These are phyloP conservation scores for Fusarium citri DNA, from an alignment of 2,329 filamentous ascomycete genomes.

Conservation along the genomic window DNA sequence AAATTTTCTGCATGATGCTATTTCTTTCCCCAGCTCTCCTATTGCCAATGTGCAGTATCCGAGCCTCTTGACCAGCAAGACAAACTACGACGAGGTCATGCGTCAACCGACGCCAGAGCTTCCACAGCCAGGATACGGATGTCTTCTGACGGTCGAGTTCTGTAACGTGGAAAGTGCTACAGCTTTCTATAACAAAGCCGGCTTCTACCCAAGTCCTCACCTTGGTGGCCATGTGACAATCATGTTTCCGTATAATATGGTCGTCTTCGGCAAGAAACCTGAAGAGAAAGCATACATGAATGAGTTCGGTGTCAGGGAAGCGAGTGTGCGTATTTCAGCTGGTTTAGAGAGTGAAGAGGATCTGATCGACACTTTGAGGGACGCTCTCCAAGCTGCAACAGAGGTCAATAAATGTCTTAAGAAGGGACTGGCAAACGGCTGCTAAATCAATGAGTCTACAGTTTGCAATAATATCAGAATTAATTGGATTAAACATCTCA, in stretches of 20 bases:
- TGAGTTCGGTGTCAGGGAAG: conserved; percentile 52
- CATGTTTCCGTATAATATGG: conserved; percentile 59
- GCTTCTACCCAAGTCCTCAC: conserved; percentile 64
- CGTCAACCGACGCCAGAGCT: conserved; percentile 57
- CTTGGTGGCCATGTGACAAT: conserved; percentile 65
- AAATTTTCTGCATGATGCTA: conserved; percentile 50
- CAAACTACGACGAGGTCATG: conserved; percentile 52
- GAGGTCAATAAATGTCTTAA: conserved; percentile 21
- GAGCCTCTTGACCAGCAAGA: conserved; percentile 49
- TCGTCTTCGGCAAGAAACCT: conserved; percentile 55
- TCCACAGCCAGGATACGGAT: conserved; percentile 64
- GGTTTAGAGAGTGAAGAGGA: conserved; percentile 60
- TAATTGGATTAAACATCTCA: conserved; percentile 23
- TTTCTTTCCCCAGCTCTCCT: conserved; percentile 49
- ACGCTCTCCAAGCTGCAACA: conserved; percentile 48
- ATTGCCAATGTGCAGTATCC: conserved; percentile 60
- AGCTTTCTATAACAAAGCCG: conserved; percentile 62
- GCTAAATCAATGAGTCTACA: background rate
- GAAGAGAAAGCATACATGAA: conserved; percentile 54
- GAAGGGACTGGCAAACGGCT: background rate
- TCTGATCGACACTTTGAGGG: conserved; percentile 54
- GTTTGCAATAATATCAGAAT: conserved; percentile 8
- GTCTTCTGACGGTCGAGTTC: conserved; percentile 65
- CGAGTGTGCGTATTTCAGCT: conserved; percentile 60
- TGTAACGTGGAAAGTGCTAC: conserved; percentile 52